These are phyloP conservation scores for Galeopsis tetrahit DNA, from an alignment of 257 asterid species.

Conservation along the genomic window DNA sequence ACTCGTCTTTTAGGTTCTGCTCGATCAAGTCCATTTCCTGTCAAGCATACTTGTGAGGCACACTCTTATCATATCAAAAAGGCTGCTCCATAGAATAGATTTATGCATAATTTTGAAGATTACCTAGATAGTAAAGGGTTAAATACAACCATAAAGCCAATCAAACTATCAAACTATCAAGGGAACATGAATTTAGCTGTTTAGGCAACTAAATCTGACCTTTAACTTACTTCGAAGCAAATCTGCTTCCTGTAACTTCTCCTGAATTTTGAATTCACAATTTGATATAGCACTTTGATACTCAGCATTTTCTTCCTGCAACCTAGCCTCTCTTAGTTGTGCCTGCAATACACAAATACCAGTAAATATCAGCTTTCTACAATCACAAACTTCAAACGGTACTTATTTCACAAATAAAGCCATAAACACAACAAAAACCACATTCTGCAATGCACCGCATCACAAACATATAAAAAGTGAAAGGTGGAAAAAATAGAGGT, in stretches of 20 bases:
- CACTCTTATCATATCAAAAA: not conserved
- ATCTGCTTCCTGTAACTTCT: slow-evolving; percentile 71
- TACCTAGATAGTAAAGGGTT: slow-evolving; percentile 7
- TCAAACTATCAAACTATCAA: not conserved
- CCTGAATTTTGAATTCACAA: slow-evolving; percentile 75
- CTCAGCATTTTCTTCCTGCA: slow-evolving; percentile 87
- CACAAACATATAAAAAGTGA: not conserved
- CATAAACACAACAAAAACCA: slow-evolving; percentile 12
- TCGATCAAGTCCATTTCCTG: slow-evolving; percentile 73
- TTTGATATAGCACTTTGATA: slow-evolving; percentile 66
- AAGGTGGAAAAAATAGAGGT: not conserved
- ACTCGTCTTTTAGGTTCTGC: slow-evolving; percentile 61
- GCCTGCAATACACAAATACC: slow-evolving; percentile 46
- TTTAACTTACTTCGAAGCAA: slow-evolving; percentile 67
- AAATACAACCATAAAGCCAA: slow-evolving; percentile 10
- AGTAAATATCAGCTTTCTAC: slow-evolving; percentile 8
- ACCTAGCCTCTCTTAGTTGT: slow-evolving; percentile 69
- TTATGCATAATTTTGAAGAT: not conserved
- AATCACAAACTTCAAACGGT: slow-evolving; percentile 9
- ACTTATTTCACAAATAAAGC: not conserved
- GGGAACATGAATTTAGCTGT: slow-evolving; percentile 12
- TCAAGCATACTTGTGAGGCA: slow-evolving; percentile 14
- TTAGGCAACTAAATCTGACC: slow-evolving; percentile 55
- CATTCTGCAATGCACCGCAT: not conserved
- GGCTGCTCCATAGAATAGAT: slow-evolving; percentile 13